phyloP scores from a whole-genome alignment of 805 yeast genomes.

The Ogataea trehalophila region DNA sequence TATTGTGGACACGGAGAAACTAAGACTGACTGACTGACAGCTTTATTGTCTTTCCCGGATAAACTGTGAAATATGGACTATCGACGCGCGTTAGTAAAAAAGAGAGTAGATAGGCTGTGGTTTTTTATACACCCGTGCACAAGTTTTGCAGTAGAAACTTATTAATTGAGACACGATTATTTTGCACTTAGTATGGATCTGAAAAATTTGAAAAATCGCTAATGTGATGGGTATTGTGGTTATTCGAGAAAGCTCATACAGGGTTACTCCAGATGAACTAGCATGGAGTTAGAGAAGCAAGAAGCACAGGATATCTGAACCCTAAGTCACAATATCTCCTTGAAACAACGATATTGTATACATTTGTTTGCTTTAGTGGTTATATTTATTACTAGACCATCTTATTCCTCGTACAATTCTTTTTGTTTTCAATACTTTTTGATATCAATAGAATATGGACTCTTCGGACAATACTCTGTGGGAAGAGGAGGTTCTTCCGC shows the following conservation, averaged over 20 bases:
- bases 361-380: no score
- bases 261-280: background rate
- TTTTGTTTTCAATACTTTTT: background rate
- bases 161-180: background rate
- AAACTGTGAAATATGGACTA: no score
- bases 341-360: no score
- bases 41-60: no score
- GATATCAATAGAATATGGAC: background rate
- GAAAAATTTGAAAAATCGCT: slow-evolving; percentile 1
- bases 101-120: no score
- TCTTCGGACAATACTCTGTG: background rate
- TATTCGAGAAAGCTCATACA: background rate
- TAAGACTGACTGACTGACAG: no score
- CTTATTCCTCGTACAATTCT: background rate
- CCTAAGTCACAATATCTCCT: no score
- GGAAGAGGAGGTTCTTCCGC: slow-evolving; percentile 12
- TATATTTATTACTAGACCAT: no score
- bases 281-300: background rate
- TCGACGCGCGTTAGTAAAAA: no score
- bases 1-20: no score
- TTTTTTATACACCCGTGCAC: background rate
- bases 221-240: background rate
- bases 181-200: background rate
- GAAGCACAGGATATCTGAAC: no score
- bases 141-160: background rate